Base-by-base conservation (phyloP, 2,329 filamentous ascomycete genomes). In the Fusarium sp. region DNA sequence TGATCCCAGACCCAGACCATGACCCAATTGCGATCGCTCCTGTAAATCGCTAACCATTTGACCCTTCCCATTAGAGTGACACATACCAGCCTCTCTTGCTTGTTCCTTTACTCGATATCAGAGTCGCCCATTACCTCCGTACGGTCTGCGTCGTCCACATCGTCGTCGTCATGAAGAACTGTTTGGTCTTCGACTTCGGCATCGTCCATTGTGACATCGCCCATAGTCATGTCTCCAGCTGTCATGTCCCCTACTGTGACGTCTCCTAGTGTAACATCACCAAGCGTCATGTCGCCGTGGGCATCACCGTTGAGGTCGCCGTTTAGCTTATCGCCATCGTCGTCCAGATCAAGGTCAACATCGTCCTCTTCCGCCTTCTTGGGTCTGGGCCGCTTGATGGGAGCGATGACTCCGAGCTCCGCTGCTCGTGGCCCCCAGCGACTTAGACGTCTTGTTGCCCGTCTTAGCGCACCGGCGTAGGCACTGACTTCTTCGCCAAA, bases 401-500 rank as follows among this genome's bases (percentile, higher is more conserved):
- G 75, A 4, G 75, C 70, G 50, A 86, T 75, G 15, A 85, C 79
- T 3, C 81, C 81, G 4, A 82, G 74, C 19, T 78, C 76, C 10
- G 74, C 68, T n/a, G 77, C 76, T 10, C 74, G 77, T 3, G 78
- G 76, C n/a, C 78, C 78, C 91, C 91, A 94, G 29, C 91, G 83
- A 48, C 84, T 79, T n/a, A 94, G 78, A 36, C 91, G 83, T 26
- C 91, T 83, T 19, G 82, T 79, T 1, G 83, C 82, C 13, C 89
- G 83, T 49, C 88, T 80, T 15, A 94, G 77, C 7, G 90, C 84
- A 10, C 89, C 86, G 5, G 87, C 84, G 55, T 91, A 88, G 2
- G 85, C 81, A 51, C 83, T 83, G 6, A 87, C 82, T 74, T 94
- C 90, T 74, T 94, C 91, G 39, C 91, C 91, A 66, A 88, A 91